A percentile compares a stretch with the other conserved stretches of the same genome.
These are phyloP conservation scores for Nephelium lappaceum DNA, from an alignment of 345 rosid genomes.

Conservation along the genomic window DNA sequence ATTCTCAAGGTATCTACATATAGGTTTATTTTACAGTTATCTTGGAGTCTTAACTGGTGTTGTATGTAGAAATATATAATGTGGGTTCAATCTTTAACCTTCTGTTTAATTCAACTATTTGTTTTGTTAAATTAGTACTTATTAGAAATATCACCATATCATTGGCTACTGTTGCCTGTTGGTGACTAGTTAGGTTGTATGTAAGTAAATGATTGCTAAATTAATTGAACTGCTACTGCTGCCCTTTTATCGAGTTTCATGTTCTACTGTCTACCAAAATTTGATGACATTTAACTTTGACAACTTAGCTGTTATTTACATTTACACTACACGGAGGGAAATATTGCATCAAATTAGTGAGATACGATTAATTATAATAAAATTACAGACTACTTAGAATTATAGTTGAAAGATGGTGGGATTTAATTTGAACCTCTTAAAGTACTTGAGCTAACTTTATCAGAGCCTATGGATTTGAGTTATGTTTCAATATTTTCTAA, in stretches of 20 bases:
- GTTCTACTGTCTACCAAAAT: not conserved
- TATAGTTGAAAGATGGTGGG: not conserved
- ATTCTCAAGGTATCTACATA: conserved; percentile 18
- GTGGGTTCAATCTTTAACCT: no score
- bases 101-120: no score
- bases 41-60: not conserved
- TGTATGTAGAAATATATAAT: no score
- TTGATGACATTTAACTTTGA: not conserved
- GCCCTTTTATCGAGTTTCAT: not conserved
- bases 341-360: no score
- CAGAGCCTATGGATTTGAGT: no score
- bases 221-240: not conserved
- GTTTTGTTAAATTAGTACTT: not conserved
- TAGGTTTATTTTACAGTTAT: conserved; percentile 3
- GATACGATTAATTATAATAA: no score
- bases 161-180: not conserved
- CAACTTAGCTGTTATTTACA: not conserved
- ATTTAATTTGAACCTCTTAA: not conserved
- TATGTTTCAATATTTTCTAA: no score
- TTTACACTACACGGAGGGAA: no score
- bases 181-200: not conserved
- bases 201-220: not conserved
- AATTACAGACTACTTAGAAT: no score
- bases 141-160: no score
- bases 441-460: no score